phyloP scores from a whole-genome alignment of 192 early-diverging fungal genomes.

The Gaertneriomyces semiglobifer region DNA sequence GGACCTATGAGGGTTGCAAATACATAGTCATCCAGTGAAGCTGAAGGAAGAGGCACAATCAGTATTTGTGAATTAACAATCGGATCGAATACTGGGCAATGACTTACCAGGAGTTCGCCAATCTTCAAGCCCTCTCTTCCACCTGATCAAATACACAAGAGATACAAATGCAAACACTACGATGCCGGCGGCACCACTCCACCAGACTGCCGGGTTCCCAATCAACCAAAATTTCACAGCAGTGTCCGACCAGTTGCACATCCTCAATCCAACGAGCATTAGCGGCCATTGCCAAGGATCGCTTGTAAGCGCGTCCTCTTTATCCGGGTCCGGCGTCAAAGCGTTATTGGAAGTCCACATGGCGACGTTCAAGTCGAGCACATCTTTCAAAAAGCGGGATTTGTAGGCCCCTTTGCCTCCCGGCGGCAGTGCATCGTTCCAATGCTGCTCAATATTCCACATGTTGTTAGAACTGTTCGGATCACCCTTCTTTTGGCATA shows the following conservation, averaged over 20 bases:
- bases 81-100: neutral
- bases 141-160: constrained; percentile 59
- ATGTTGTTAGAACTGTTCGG: constrained; percentile 50
- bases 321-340: constrained; percentile 85
- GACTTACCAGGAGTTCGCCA: constrained; percentile 39
- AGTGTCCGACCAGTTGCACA: constrained; percentile 89
- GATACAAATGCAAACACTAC: constrained; percentile 45
- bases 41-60: neutral
- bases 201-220: constrained; percentile 94
- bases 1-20: constrained; percentile 70
- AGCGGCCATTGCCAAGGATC: constrained; percentile 87
- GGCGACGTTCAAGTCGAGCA: constrained; percentile 84
- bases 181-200: constrained; percentile 60
- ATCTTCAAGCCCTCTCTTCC: constrained; percentile 61
- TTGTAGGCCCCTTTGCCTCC: constrained; percentile 62
- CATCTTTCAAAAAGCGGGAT: constrained; percentile 76
- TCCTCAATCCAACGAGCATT: constrained; percentile 78
- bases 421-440: constrained; percentile 75
- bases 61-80: no score
- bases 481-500: constrained; percentile 75
- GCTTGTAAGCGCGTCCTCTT: constrained; percentile 79
- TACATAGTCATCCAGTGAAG: constrained; percentile 66
- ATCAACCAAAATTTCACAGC: constrained; percentile 85
- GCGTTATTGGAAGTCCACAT: constrained; percentile 99
- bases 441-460: constrained; percentile 94